Percentiles rank a stretch among this genome's conserved stretches.
Evolutionary conservation across 768 basidiomycete genomes (phyloP).

Genomic region (Leccinum variicolor): DNA sequence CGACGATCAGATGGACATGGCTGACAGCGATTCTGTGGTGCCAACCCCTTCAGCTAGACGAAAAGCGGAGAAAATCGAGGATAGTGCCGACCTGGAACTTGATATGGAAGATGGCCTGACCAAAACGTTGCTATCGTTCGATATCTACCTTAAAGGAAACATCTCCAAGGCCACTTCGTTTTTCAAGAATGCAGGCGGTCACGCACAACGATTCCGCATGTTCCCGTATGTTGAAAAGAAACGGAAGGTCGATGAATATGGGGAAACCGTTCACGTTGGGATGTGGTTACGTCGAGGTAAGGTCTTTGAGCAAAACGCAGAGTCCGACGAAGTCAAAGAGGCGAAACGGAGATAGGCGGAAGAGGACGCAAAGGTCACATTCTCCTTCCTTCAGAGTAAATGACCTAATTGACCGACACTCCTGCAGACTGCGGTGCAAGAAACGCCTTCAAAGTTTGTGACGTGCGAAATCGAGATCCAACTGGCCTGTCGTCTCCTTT

Average conservation of each 20-base stretch:
- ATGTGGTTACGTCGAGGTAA: constrained; percentile 94
- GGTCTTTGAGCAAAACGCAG: constrained; percentile 85
- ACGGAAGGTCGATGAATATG: constrained; percentile 90
- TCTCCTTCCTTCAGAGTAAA: not conserved
- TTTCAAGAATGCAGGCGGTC: constrained; percentile 74
- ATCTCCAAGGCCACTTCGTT: constrained; percentile 82
- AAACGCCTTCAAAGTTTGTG: constrained; percentile 91
- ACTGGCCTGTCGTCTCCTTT: constrained; percentile 81
- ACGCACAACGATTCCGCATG: constrained; percentile 87
- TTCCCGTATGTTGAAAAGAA: constrained; percentile 96
- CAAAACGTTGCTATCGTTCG: constrained; percentile 80
- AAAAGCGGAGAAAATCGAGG: constrained; percentile 46
- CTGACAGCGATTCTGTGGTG: constrained; percentile 30
- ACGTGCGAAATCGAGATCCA: constrained; percentile 73
- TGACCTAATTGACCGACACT: constrained; percentile 7
- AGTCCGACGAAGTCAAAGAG: constrained; percentile 77
- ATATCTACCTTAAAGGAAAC: constrained; percentile 97
- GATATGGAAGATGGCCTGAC: constrained; percentile 76
- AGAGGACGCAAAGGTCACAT: constrained; percentile 69
- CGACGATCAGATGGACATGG: constrained; percentile 46
- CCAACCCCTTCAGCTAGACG: constrained; percentile 31
- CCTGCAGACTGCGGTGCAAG: constrained; percentile 64
- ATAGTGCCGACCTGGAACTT: constrained; percentile 63
- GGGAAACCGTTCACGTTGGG: constrained; percentile 91
- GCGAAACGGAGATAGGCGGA: constrained; percentile 61